Evolutionary conservation across 164 flowering plant species (phyloP), one percentile per base, ranked within the genome.

Genomic region (Cinnamomum chago): DNA sequence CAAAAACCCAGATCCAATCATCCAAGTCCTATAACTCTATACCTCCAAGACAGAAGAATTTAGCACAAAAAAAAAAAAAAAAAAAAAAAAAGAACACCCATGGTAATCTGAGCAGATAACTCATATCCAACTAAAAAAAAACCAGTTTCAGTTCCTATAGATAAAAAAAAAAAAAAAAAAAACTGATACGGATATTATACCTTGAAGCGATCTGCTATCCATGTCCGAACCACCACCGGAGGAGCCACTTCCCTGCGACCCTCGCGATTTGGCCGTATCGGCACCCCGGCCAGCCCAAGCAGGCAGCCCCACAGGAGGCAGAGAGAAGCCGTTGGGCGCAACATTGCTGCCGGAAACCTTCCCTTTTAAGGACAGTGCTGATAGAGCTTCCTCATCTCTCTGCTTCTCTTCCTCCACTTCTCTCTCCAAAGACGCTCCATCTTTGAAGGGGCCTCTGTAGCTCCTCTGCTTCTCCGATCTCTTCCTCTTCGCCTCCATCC

Each of bases 401-500:
- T 71, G 70, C 75, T 11, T 77, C 55, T 24, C 83, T 67, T 58
- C 75, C 79, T 72, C 80, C 71, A 51, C 30, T 55, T 66, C 70
- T 13, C 74, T 50, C 65, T 68, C 80, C 23, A 76, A 66, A 60
- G 62, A 25, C 15, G 71, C 70, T 68, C 62, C 65, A 62, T 73
- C 79, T 68, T 51, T 62, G 5, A 14, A 15, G 11, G 17, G 67
- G 5, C 11, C 75, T 15, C 65, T 17, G 25, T 15, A 75, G 62
- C 47, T 70, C 73, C 47, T 75, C 62, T 69, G 77, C 73, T 90
- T 92, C 85, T 90, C 96, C 22, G 84, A 83, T 77, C 98, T 80
- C 79, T 92, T 84, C 75, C 97, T 76, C 84, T 90, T 95, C 3
- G 99, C 99, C 78, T 87, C 98, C 90, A 89, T 76, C 75, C 99